Evolutionary conservation across 495 filamentous ascomycete genomes (phyloP).

Genomic region (Penicillium macrosclerotiorum): DNA sequence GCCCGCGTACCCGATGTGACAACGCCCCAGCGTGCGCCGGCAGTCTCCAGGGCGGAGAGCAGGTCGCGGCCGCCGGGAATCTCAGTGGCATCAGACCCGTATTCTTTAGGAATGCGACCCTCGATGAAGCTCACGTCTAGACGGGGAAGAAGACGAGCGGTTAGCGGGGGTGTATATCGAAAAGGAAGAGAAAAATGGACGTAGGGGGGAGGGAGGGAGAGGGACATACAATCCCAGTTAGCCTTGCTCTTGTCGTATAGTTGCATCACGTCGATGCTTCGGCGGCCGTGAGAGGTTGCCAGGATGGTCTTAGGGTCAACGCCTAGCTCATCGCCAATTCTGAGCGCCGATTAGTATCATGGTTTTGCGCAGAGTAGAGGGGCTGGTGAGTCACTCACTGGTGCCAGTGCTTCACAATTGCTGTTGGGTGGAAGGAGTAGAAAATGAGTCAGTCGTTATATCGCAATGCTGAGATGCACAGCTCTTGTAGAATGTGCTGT

Average conservation of each 20-base stretch:
- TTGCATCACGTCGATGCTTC: constrained; percentile 76
- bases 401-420: constrained; percentile 91
- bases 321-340: constrained; percentile 77
- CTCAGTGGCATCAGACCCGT: constrained; percentile 75
- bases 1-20: constrained; percentile 86
- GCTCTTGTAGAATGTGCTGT: too few relatives aligned
- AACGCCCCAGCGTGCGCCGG: constrained; percentile 76
- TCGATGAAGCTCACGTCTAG: constrained; percentile 79
- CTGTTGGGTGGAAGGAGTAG: constrained; percentile 36
- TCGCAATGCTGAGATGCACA: too few relatives aligned
- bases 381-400: constrained; percentile 49
- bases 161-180: background rate
- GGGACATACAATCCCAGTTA: constrained; percentile 81
- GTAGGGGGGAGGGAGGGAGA: too few relatives aligned
- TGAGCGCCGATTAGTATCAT: constrained; percentile 24
- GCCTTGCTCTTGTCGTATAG: constrained; percentile 76
- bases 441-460: constrained; percentile 7
- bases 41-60: constrained; percentile 55
- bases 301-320: constrained; percentile 80
- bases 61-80: constrained; percentile 67
- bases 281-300: constrained; percentile 82
- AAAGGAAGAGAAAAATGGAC: background rate
- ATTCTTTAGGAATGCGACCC: constrained; percentile 69
- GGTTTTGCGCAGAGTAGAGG: background rate
- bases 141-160: background rate